Base-by-base conservation (phyloP, 2,329 filamentous ascomycete genomes). In the Penicillium paneum region DNA sequence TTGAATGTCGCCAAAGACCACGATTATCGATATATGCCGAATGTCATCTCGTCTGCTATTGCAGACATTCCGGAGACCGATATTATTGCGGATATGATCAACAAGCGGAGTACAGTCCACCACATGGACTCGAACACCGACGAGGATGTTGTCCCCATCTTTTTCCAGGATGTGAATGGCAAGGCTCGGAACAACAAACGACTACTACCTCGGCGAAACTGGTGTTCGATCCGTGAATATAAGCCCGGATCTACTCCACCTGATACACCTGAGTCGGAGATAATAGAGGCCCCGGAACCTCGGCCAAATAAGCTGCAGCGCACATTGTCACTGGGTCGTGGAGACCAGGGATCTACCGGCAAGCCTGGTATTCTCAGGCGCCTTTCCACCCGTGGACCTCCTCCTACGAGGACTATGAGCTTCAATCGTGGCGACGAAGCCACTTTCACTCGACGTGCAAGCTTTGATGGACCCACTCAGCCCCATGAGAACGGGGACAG, bases 11-110 rank as follows among this genome's bases (percentile, higher is more conserved):
- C 89, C 3, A 97, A 97, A 72, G 90, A 97, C 74, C 86, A 86
- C 62, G 94, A 99, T 70, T 92, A 94, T 67, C 83, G 94, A 58
- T 99, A 99, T 70, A 99, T 99, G 88, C 90, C 91, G 5, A 99
- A 99, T 66, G 77, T 99, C 56, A 86, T 97, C 62, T 95, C 91
- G 1, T 97, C 92, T 0, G 91, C 92, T 12, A 97, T 99, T 68
- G 93, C 89, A 64, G 97, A 99, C 69, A 86, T 88, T 13, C 94
- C 95, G 5, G 90, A 92, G 17, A 88, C 92, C 0, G 89, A 94
- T 49, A 79, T 95, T 67, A 82, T 97, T 78, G 91, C 91, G 5
- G 93, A 99, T 71, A 83, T 96, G 48, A 81, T 99, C 57, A 97
- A 97, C 77, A 94, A 89, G 77, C 85, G 94, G 28, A 97, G 97